These are phyloP conservation scores for Lomentospora prolificans DNA, from an alignment of 2,329 filamentous ascomycete species.

Conservation along the genomic window DNA sequence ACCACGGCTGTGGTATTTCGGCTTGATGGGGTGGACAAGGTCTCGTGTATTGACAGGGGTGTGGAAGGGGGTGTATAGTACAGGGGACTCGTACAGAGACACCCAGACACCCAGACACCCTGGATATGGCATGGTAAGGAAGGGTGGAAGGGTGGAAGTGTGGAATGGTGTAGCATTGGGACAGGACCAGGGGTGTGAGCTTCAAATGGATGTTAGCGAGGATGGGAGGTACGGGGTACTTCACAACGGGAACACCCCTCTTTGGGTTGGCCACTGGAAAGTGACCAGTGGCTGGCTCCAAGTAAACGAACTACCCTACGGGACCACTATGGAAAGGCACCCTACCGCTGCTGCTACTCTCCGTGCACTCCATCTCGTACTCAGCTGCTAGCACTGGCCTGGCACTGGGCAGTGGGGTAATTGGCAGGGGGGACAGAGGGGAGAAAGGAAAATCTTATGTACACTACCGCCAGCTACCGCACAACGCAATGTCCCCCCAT, in stretches of 20 bases:
- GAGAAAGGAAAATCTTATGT: neutral
- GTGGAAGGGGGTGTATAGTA: neutral
- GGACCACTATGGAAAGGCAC: neutral
- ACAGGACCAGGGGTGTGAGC: neutral
- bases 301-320: neutral
- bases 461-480: neutral
- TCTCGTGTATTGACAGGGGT: constrained; percentile 6
- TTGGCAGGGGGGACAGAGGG: neutral
- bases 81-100: neutral
- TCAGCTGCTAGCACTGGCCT: constrained; percentile 2
- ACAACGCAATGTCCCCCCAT: neutral
- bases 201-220: neutral
- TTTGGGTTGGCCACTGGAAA: constrained; percentile 7
- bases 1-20: constrained; percentile 10
- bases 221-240: neutral
- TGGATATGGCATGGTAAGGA: neutral
- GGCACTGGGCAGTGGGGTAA: constrained; percentile 5
- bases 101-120: neutral
- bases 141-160: neutral
- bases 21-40: constrained; percentile 8
- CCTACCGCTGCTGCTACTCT: neutral
- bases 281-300: neutral
- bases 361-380: neutral
- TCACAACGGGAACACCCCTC: neutral
- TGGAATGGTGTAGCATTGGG: neutral